A percentile compares a stretch with the other conserved stretches of the same genome.
Evolutionary conservation across 441 rosid genomes (phyloP).

Genomic region (Bocquillonia castaneifolia): DNA sequence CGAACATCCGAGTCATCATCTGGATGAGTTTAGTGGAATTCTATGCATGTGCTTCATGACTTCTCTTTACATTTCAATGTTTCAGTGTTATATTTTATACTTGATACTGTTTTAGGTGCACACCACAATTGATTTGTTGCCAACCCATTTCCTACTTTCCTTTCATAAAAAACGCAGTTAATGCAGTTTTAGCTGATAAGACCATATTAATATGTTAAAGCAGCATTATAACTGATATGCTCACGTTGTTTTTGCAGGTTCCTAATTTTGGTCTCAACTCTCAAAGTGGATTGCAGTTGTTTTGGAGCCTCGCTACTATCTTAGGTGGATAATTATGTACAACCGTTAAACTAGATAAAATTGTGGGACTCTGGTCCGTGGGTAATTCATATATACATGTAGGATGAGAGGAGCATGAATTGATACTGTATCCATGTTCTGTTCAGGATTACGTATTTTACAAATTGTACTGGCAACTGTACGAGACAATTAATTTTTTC

Average conservation of each 20-base stretch:
- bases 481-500: too few relatives aligned
- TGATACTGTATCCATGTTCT: neutral
- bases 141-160: neutral
- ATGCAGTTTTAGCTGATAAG: neutral
- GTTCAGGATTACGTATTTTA: too few relatives aligned
- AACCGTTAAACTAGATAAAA: neutral
- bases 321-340: neutral
- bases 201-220: too few relatives aligned
- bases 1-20: constrained; percentile 49
- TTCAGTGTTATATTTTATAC: neutral
- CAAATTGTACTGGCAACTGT: too few relatives aligned
- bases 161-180: neutral
- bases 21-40: constrained; percentile 24
- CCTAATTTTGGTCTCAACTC: constrained; percentile 3
- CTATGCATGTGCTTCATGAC: neutral
- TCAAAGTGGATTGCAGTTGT: neutral
- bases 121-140: neutral
- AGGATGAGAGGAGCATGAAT: neutral
- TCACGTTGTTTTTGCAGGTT: constrained; percentile 8
- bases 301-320: neutral
- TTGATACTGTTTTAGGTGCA: neutral
- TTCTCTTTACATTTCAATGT: neutral
- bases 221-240: neutral
- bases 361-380: neutral
- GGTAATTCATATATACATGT: constrained; percentile 3